phyloP scores from a whole-genome alignment of 73 alveolate species.

The Paramecium octaurelia region DNA sequence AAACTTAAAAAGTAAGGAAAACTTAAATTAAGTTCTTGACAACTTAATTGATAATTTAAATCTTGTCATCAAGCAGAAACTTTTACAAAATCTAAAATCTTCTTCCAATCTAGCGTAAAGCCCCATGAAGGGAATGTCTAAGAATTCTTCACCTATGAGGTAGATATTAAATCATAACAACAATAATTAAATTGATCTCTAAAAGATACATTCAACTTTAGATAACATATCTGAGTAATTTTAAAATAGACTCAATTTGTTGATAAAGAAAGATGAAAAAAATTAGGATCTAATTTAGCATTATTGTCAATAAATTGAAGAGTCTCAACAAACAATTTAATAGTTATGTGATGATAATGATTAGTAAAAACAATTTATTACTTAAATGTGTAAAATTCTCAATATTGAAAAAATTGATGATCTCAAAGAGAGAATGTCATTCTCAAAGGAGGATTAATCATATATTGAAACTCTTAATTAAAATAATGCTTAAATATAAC shows the following conservation, averaged over 20 bases:
- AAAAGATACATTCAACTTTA: neutral
- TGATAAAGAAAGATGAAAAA: neutral
- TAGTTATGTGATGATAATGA: neutral
- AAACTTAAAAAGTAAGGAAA: neutral
- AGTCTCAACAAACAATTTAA: neutral
- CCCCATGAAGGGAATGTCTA: neutral
- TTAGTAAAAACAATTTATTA: neutral
- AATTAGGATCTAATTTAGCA: neutral
- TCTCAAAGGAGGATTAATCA: neutral
- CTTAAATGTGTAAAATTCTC: neutral
- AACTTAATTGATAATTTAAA: neutral
- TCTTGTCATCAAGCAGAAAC: neutral
- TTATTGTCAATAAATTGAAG: neutral
- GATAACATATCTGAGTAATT: neutral
- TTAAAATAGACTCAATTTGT: neutral
- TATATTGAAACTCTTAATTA: neutral
- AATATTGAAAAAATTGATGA: neutral
- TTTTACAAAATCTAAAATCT: neutral
- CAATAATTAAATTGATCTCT: neutral
- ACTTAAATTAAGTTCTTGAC: neutral
- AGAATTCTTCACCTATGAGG: neutral
- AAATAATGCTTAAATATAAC: neutral
- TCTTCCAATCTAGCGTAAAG: neutral
- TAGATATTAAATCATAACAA: neutral
- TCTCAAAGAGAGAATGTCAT: neutral